phyloP scores from a whole-genome alignment of 495 filamentous ascomycete genomes.

The Penicillium bialowiezense region DNA sequence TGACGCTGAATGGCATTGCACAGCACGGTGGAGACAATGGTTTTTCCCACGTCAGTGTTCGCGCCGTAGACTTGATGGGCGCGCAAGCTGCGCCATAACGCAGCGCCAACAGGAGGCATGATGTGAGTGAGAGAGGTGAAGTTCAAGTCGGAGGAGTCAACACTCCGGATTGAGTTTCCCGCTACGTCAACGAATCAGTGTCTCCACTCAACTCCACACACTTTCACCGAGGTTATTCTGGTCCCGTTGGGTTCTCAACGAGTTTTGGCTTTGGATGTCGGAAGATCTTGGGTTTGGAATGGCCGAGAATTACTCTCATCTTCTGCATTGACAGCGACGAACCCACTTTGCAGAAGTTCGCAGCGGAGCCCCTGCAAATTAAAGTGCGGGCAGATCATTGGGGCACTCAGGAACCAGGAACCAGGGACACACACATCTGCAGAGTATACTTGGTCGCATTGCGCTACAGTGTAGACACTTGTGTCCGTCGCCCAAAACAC shows the following conservation, averaged over 20 bases:
- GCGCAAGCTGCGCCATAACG: slow-evolving; percentile 61
- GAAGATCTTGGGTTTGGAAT: not conserved
- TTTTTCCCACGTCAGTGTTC: slow-evolving; percentile 80
- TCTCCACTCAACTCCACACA: slow-evolving; percentile 8
- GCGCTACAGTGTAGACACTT: not conserved
- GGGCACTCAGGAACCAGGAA: not conserved
- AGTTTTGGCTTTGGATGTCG: not conserved
- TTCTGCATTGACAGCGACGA: not conserved
- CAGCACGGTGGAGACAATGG: slow-evolving; percentile 67
- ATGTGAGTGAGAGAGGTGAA: not conserved
- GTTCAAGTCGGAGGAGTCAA: not conserved
- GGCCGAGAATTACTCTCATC: no score
- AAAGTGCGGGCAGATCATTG: not conserved
- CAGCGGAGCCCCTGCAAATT: not conserved
- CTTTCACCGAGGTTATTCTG: slow-evolving; percentile 23
- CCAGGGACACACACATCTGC: not conserved
- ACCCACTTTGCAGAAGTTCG: no score
- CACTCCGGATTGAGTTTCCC: not conserved
- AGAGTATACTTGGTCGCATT: not conserved
- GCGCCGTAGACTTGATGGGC: slow-evolving; percentile 72
- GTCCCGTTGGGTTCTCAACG: slow-evolving; percentile 1
- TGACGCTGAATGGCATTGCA: slow-evolving; percentile 54
- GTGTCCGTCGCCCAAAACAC: not conserved
- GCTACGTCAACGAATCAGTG: slow-evolving; percentile 13
- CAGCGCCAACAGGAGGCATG: slow-evolving; percentile 42